These are phyloP conservation scores for Botrytis squamosa DNA, from an alignment of 2,329 filamentous ascomycete species.

Conservation along the genomic window DNA sequence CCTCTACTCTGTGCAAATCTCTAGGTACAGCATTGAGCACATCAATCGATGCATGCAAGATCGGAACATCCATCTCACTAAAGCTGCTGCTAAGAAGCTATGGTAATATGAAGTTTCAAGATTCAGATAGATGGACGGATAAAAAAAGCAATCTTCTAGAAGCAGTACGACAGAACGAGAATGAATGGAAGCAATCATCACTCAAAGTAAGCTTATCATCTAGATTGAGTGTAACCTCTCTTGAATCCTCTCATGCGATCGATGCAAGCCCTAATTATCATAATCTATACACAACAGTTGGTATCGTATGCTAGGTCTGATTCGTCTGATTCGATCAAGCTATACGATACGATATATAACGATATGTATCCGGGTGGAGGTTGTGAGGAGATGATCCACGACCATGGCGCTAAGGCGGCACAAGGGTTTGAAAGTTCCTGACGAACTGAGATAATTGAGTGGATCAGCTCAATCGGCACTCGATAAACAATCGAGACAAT, in stretches of 20 bases:
- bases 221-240: neutral
- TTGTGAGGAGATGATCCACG: constrained; percentile 14
- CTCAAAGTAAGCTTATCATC: constrained; percentile 10
- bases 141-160: constrained; percentile 17
- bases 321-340: neutral
- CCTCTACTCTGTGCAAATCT: neutral
- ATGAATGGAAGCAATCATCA: constrained; percentile 2
- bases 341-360: constrained; percentile 13
- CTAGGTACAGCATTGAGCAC: neutral
- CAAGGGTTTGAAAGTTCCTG: constrained; percentile 12
- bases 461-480: constrained; percentile 18
- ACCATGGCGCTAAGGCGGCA: constrained; percentile 15
- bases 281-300: neutral
- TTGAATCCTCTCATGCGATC: neutral
- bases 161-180: constrained; percentile 1
- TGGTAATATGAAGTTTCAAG: neutral
- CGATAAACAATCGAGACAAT: constrained; percentile 24
- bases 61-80: constrained; percentile 8
- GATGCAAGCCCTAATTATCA: constrained; percentile 11
- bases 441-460: constrained; percentile 10
- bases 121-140: neutral
- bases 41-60: constrained; percentile 16
- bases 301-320: neutral
- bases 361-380: constrained; percentile 16
- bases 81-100: neutral